These are phyloP conservation scores for Mesembryanthemum crystallinum DNA, from an alignment of 148 eudicot species.

Conservation along the genomic window DNA sequence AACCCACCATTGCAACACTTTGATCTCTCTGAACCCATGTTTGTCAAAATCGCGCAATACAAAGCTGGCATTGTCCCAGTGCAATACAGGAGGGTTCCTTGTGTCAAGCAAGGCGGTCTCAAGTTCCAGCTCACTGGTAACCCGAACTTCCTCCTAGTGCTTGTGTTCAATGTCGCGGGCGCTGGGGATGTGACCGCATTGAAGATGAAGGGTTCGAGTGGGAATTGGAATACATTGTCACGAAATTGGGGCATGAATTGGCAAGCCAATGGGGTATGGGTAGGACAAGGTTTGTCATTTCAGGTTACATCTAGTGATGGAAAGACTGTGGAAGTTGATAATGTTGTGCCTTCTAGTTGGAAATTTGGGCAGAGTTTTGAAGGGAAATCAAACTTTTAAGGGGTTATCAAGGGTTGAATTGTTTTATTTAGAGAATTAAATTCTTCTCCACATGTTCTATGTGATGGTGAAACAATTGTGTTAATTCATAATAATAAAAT, in stretches of 20 bases:
- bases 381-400: constrained; percentile 14
- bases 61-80: constrained; percentile 30
- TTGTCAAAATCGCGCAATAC: constrained; percentile 17
- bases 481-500: too few relatives aligned
- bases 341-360: constrained; percentile 26
- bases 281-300: constrained; percentile 1
- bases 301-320: constrained; percentile 25
- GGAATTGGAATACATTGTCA: background rate
- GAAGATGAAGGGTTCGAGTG: constrained; percentile 13
- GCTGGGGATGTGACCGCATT: constrained; percentile 24
- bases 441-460: too few relatives aligned
- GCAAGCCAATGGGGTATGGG: constrained; percentile 4
- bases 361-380: constrained; percentile 20
- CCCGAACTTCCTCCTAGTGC: constrained; percentile 22
- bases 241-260: constrained; percentile 33
- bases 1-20: constrained; percentile 27
- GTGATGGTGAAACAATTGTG: too few relatives aligned
- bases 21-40: constrained; percentile 29
- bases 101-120: constrained; percentile 21
- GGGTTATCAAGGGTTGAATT: too few relatives aligned
- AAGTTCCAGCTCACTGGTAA: constrained; percentile 20
- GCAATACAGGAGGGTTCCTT: constrained; percentile 18
- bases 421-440: too few relatives aligned
- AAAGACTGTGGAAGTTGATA: background rate
- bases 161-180: constrained; percentile 28